Conservation (phyloP, 306 rosid species). For the Cicer yamashitae region DNA sequence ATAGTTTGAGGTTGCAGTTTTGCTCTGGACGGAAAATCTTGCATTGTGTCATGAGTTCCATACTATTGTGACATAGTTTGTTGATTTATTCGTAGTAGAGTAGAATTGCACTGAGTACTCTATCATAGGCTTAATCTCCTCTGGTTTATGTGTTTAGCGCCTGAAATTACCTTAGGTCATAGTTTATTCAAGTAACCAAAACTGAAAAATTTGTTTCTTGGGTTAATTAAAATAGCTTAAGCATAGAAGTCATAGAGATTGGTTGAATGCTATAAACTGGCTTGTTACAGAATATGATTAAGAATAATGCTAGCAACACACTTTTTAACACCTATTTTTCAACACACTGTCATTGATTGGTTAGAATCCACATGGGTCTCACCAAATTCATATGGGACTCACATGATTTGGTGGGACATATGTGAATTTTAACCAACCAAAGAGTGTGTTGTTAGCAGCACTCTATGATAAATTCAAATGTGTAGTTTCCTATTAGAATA, state of each 20-base stretch:
- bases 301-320: neutral
- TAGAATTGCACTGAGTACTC: conserved; percentile 39
- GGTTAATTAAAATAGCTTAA: conserved; percentile 41
- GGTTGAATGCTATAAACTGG: conserved; percentile 52
- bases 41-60: conserved; percentile 45
- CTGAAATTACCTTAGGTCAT: conserved; percentile 43
- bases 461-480: conserved; percentile 50
- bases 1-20: conserved; percentile 44
- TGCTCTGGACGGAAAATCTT: conserved; percentile 51
- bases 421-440: no score
- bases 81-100: conserved; percentile 39
- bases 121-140: conserved; percentile 37
- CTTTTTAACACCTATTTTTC: no score
- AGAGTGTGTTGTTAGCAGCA: no score
- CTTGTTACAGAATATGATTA: conserved; percentile 53
- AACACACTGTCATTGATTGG: no score
- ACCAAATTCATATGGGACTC: no score
- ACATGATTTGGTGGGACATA: no score
- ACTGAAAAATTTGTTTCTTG: conserved; percentile 17
- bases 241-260: conserved; percentile 47
- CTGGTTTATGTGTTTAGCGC: conserved; percentile 13
- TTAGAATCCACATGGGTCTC: no score
- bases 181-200: conserved; percentile 37
- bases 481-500: conserved; percentile 73
- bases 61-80: conserved; percentile 44